phyloP scores from a whole-genome alignment of 495 filamentous ascomycete species.

The Daldinia concentrica region DNA sequence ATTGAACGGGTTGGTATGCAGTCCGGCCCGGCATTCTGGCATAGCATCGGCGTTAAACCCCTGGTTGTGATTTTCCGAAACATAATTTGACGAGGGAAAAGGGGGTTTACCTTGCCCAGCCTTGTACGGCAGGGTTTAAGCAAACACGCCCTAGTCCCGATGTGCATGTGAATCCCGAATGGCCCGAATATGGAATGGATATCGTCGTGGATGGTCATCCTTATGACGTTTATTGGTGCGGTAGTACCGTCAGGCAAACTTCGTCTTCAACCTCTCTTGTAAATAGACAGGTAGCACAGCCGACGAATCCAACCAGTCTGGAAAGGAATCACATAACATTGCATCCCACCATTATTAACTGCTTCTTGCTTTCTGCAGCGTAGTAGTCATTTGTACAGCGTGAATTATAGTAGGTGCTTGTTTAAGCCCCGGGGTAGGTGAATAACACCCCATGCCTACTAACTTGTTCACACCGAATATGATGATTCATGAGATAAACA shows the following conservation, averaged over 20 bases:
- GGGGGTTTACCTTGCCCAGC: slow-evolving; percentile 30
- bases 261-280: slow-evolving; percentile 12
- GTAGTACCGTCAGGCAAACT: slow-evolving; percentile 32
- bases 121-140: slow-evolving; percentile 28
- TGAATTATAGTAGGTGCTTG: neutral
- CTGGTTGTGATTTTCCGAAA: slow-evolving; percentile 15
- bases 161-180: slow-evolving; percentile 33
- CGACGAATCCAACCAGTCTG: slow-evolving; percentile 23
- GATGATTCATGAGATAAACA: neutral
- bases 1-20: slow-evolving; percentile 22
- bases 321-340: slow-evolving; percentile 14
- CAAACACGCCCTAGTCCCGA: slow-evolving; percentile 30
- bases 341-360: neutral
- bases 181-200: slow-evolving; percentile 23
- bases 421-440: slow-evolving; percentile 8
- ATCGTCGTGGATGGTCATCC: slow-evolving; percentile 5
- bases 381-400: neutral
- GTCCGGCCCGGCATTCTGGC: slow-evolving; percentile 18
- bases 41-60: slow-evolving; percentile 23
- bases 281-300: slow-evolving; percentile 27
- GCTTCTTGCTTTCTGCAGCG: slow-evolving; percentile 4
- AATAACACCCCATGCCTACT: slow-evolving; percentile 4
- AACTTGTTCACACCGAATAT: neutral
- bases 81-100: slow-evolving; percentile 5
- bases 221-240: slow-evolving; percentile 23